Evolutionary conservation across 2,329 filamentous ascomycete species (phyloP), one percentile per base, ranked within the genome.

Genomic region (Phialocephala subalpina): DNA sequence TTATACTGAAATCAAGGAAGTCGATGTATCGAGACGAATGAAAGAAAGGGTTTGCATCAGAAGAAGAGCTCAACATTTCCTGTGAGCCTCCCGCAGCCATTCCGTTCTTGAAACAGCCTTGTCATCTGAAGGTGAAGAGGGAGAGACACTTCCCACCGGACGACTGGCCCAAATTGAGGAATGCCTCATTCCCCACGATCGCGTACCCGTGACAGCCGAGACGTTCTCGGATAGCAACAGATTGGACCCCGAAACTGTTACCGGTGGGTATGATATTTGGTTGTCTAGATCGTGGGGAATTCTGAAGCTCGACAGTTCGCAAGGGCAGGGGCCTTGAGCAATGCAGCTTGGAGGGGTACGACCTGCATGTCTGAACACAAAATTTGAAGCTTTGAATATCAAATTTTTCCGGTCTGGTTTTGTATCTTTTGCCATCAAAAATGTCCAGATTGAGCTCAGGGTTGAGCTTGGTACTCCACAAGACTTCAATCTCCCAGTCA

Each of bases 1-100:
- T 36, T 6, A 27, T 36, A 27, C 11, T 33, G 40, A 45, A 42
- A 52, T 53, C 40, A 12, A 9, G 12, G 29, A 38, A 33, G 9
- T 55, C 8, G 40, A 63, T 36, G 25, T 63, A 33, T 33, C 53
- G 27, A n/a, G 2, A 61, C 29, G 25, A 40, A 25, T 9, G 6
- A 45, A 14, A n/a, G 55, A 29, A 47, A 2, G 5, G 52, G 45
- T 25, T 11, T 14, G 45, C 8, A 7, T 49, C 45, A 53, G 7
- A 49, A 33, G 49, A 29, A 27, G 25, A 53, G 29, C 25, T 14
- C 27, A 18, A 29, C 12, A 22, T 29, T 52, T 22, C 47, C 47
- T 29, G 12, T 52, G 49, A 33, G 49, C 25, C 25, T 33, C 11
- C 49, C 49, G 16, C 22, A 53, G 49, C 22, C 27, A 33, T 33